A percentile compares a stretch with the other conserved stretches of the same genome.
Conservation (phyloP, 2,329 filamentous ascomycete species). For the Ophiostoma angusticollis region DNA sequence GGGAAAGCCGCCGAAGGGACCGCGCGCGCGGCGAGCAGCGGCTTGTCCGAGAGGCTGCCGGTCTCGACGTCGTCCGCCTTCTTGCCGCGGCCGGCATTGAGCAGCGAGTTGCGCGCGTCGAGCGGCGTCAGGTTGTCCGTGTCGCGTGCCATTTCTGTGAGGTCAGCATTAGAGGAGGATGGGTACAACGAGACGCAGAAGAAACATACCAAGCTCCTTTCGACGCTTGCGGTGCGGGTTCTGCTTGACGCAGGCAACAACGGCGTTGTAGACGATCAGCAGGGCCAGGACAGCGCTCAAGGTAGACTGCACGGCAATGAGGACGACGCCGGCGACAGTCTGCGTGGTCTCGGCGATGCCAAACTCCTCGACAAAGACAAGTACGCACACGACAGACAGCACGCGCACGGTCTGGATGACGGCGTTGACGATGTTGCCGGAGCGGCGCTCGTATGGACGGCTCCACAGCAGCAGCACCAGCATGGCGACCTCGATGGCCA, state of each 20-base stretch:
- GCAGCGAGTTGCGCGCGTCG: slow-evolving; percentile 74
- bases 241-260: slow-evolving; percentile 68
- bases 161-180: not conserved
- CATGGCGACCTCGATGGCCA: slow-evolving; percentile 71
- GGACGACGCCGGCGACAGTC: slow-evolving; percentile 82
- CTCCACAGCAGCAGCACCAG: slow-evolving; percentile 69
- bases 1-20: not conserved
- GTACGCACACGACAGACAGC: slow-evolving; percentile 74
- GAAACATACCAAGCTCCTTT: slow-evolving; percentile 71
- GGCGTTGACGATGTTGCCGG: slow-evolving; percentile 87
- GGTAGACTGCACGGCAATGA: slow-evolving; percentile 81
- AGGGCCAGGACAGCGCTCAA: slow-evolving; percentile 75
- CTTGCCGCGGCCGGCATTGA: slow-evolving; percentile 44
- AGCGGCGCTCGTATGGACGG: slow-evolving; percentile 75
- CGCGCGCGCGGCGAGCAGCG: not conserved
- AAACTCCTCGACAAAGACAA: slow-evolving; percentile 89
- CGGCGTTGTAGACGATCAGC: slow-evolving; percentile 77
- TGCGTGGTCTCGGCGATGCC: slow-evolving; percentile 83
- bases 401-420: slow-evolving; percentile 81
- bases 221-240: slow-evolving; percentile 83
- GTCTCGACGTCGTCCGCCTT: slow-evolving; percentile 9
- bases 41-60: not conserved
- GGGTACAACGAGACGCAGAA: slow-evolving; percentile 4
- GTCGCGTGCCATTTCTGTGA: slow-evolving; percentile 64
- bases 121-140: slow-evolving; percentile 75